Evolutionary conservation across 2,329 filamentous ascomycete species (phyloP), one percentile per base, ranked within the genome.

Genomic region (Colletotrichum viniferum): DNA sequence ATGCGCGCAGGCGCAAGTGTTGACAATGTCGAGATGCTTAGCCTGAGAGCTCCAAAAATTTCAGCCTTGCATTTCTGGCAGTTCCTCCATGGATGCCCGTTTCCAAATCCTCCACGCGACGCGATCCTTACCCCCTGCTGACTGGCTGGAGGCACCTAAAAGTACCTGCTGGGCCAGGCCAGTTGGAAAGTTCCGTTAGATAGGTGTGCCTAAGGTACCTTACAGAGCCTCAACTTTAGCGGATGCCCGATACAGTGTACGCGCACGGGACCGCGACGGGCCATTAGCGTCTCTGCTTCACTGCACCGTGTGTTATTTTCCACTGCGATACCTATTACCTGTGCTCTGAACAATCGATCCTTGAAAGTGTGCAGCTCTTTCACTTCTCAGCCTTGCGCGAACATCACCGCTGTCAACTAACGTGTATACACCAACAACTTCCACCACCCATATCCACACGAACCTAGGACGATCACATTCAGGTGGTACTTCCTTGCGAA

Each of bases 21-120:
- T 76, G 48, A 74, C 65, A 36, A 32, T 56, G 56, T 62, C 60
- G 71, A 76, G 21, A 69, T 62, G 34, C 71, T 70, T 21, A 65
- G 56, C 36, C 66, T 58, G 48, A 43, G 16, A 56, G 26, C 38
- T 56, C 30, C 16, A 68, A 72, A 83, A 84, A 82, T 83, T 83
- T 84, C 81, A 83, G 82, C 82, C 81, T 84, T 82, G 81, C 79
- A 69, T 77, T 70, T 70, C 60, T 61, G 71, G 71, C 71, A 74
- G 62, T 34, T 28, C 48, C 34, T 60, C 30, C 24, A 73, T 52
- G 43, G 43, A 52, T 52, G 38, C 38, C 38, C 38, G 43, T 21
- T 60, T 34, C 58, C n/a, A 63, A 62, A 28, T 67, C 26, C 69
- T 6, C 52, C 56, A 73, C 69, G 58, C 73, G 70, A 75, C 69